Evolutionary conservation across 345 rosid genomes (phyloP), one percentile per base, ranked within the genome.

Genomic region (Cardamine resedifolia): DNA sequence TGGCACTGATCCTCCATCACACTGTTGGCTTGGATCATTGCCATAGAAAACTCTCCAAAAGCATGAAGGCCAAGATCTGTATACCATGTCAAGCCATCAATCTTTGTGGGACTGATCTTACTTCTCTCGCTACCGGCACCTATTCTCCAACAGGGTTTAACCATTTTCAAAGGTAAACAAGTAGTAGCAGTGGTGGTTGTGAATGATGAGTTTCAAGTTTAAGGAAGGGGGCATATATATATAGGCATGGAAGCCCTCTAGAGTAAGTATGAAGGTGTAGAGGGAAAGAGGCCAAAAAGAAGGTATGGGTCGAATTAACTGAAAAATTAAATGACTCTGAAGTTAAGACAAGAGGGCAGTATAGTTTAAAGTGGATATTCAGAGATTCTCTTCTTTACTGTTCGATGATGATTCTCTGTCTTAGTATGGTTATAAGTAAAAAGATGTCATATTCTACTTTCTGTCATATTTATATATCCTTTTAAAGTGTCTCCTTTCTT

Each of bases 1-100:
- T 88, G 98, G 83, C 91, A 85, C 62, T 85, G 97, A 78, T 93
- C 96, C 78, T 92, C 97, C 82, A 88, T 38, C 28, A 59, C 51
- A 73, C 33, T 63, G 38, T 93, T 93, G 74, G 96, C 98, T 80
- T 93, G 97, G 70, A 86, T 76, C 74, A 81, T 85, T 18, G 93
- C 98, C 97, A 86, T 86, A 0, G 97, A 88, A 68, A 85, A 90
- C 45, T 88, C 89, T 31, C 97, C 98, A 58, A 81, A 71, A 30
- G 78, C 68, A 69, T 90, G 96, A 33, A 60, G 80, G 21, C 91
- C 94, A 71, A 88, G 77, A 73, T 86, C 93, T 48, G 83, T 82
- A 59, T 69, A 82, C 91, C 98, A 85, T 85, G 87, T 53, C 78
- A 88, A 80, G 24, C 89, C 91, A 72, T 88, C 85, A 49, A 68